Evolutionary conservation across 352 stramenopile species (phyloP).

Genomic region (Phytopythium litorale): DNA sequence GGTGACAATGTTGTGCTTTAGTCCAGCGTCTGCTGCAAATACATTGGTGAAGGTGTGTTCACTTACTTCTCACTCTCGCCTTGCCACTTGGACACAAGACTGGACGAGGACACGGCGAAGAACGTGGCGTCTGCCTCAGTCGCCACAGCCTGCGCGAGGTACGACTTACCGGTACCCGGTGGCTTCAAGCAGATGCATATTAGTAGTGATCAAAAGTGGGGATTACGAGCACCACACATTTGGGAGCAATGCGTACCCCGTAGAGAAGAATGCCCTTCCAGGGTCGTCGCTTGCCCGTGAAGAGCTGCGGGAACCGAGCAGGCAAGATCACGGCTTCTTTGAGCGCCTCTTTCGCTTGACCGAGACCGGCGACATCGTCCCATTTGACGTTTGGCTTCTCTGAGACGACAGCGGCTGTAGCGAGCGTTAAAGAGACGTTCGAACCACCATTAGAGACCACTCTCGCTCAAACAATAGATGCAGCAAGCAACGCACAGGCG

Average conservation of each 20-base stretch:
- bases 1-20: conserved; percentile 7
- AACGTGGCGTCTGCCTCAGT: conserved; percentile 98
- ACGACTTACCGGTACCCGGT: conserved; percentile 94
- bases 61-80: conserved; percentile 92
- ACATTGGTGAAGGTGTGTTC: not conserved
- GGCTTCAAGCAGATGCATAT: conserved; percentile 36
- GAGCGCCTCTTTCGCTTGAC: conserved; percentile 96
- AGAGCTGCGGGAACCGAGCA: conserved; percentile 96
- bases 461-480: not conserved
- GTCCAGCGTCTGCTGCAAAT: not conserved
- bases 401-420: conserved; percentile 71
- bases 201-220: conserved; percentile 6
- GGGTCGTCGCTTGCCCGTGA: conserved; percentile 89
- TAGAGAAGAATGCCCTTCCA: conserved; percentile 98
- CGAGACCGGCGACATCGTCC: conserved; percentile 97
- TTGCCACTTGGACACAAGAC: conserved; percentile 98
- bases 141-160: conserved; percentile 97
- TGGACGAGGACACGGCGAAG: conserved; percentile 97
- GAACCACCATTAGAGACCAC: not conserved
- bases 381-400: conserved; percentile 95
- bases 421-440: conserved; percentile 7
- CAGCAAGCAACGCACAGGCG: conserved; percentile 49
- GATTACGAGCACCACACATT: not conserved
- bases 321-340: conserved; percentile 99
- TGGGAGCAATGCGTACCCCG: conserved; percentile 69